Base-by-base conservation (phyloP, 495 filamentous ascomycete species). In the Halenospora varia region DNA sequence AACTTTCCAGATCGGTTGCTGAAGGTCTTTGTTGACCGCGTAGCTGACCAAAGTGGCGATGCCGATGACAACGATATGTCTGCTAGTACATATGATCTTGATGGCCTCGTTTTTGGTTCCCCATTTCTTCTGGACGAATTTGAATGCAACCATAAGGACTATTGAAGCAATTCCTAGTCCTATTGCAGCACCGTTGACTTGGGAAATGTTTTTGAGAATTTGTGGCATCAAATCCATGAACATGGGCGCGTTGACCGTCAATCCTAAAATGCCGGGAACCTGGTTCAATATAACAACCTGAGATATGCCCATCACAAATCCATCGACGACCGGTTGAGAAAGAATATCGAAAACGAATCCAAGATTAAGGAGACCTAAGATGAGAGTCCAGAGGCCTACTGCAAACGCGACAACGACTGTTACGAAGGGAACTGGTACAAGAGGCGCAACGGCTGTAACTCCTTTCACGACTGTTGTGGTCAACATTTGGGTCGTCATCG, bases 11-110 rank as follows among this genome's bases (percentile, higher is more conserved):
- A 70, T 68, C 22, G 82, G 76, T 1, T 80, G 58, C 11, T 72
- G 60, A 53, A 69, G 71, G 45, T 75, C 74, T 57, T 75, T 75
- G 70, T 96, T 96, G 48, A 84, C 82, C 50, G 94, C 70, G 62
- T 82, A 95, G 72, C 90, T 92, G 71, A 96, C 88, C 75, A 96
- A 75, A 17, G 90, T 94, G 71, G 91, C 97, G 22, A 96, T 77
- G 29, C 96, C 71, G 54, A 97, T 90, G 53, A 95, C 88, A 62
- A 97, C 96, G 11, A 60, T 19, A 29, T 55, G 25, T 44, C 57
- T 52, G 2, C 22, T 44, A n/a, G 39, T 49, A 19, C 41, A 20
- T 8, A 60, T 2, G 10, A 54, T 60, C 13, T 35, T 18, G 15
- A 60, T 0, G 22, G 39, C 40, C 29, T 24, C 19, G 18, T 22